phyloP scores from a whole-genome alignment of 345 rosid species.

The Brassica carinata region DNA sequence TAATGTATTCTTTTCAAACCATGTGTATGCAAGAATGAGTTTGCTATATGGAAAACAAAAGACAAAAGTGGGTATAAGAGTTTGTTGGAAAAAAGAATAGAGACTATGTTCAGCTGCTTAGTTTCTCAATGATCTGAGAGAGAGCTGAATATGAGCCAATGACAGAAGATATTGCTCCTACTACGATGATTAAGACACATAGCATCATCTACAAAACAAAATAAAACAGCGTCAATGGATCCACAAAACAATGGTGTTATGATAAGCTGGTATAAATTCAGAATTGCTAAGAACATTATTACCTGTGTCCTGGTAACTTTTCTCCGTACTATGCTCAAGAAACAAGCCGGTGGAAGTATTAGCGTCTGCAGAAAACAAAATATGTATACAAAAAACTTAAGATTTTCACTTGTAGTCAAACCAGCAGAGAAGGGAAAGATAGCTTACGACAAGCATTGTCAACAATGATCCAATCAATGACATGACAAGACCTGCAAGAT shows the following conservation, averaged over 20 bases:
- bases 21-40: conserved; percentile 28
- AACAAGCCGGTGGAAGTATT: conserved; percentile 90
- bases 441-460: conserved; percentile 90
- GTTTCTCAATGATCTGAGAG: conserved; percentile 57
- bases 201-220: conserved; percentile 46
- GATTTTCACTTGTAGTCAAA: too few species aligned
- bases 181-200: conserved; percentile 60
- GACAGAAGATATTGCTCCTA: conserved; percentile 64
- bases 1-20: conserved; percentile 18
- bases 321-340: conserved; percentile 65
- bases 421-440: conserved; percentile 8
- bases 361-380: conserved; percentile 56
- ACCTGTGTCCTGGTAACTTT: conserved; percentile 65
- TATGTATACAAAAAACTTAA: neutral
- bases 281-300: conserved; percentile 8
- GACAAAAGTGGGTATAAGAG: conserved; percentile 40
- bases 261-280: conserved; percentile 5
- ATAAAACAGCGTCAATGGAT: conserved; percentile 3
- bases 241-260: neutral
- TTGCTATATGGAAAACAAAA: conserved; percentile 18
- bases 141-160: conserved; percentile 76
- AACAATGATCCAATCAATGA: conserved; percentile 90
- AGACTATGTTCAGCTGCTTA: conserved; percentile 41
- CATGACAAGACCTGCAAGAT: conserved; percentile 75
- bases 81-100: neutral